Evolutionary conservation across 371 early-diverging fungal genomes (phyloP).

Genomic region (Mortierella sp.): DNA sequence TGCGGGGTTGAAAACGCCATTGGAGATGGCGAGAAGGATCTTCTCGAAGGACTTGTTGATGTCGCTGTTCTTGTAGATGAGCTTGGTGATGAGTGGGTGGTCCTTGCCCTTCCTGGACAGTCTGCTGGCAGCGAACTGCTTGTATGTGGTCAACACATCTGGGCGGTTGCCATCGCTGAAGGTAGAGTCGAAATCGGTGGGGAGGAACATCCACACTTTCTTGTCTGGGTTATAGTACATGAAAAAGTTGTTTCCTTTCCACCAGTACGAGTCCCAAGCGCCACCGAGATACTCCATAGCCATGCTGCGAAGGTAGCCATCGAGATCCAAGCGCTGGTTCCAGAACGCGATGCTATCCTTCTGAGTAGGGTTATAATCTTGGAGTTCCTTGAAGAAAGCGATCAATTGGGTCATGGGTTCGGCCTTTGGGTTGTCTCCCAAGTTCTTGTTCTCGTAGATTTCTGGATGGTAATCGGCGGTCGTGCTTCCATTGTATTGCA

Average conservation of each 20-base stretch:
- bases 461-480: constrained; percentile 18
- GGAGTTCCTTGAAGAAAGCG: constrained; percentile 22
- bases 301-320: constrained; percentile 27
- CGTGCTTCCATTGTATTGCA: constrained; percentile 14
- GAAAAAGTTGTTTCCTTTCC: constrained; percentile 33
- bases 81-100: constrained; percentile 29
- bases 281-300: constrained; percentile 28
- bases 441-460: constrained; percentile 17
- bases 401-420: constrained; percentile 28
- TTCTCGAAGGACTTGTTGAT: constrained; percentile 25
- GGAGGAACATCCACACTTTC: constrained; percentile 21
- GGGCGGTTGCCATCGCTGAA: constrained; percentile 12
- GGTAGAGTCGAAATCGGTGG: constrained; percentile 15
- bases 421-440: constrained; percentile 18
- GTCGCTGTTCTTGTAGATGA: constrained; percentile 25
- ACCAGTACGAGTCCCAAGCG: constrained; percentile 32
- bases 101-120: constrained; percentile 4
- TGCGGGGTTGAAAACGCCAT: constrained; percentile 14
- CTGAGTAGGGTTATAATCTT: constrained; percentile 18
- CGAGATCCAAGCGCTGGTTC: constrained; percentile 23
- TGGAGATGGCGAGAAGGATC: constrained; percentile 5
- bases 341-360: constrained; percentile 16
- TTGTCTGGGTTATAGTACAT: constrained; percentile 33
- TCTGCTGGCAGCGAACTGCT: constrained; percentile 15
- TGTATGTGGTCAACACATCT: constrained; percentile 11